phyloP scores from a whole-genome alignment of 192 early-diverging fungal species.

The Backusella circina region DNA sequence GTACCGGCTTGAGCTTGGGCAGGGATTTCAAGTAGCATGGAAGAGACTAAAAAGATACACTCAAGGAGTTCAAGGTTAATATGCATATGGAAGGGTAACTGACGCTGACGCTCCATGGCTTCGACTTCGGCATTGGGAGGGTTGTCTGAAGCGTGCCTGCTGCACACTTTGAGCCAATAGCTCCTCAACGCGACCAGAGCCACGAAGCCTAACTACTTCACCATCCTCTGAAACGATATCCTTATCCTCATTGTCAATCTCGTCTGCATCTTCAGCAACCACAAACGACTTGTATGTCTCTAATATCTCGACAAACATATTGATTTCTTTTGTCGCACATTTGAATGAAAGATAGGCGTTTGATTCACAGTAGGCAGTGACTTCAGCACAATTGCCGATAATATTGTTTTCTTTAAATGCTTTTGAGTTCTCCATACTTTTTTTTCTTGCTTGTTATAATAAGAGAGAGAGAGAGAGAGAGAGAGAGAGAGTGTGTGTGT shows the following conservation, averaged over 20 bases:
- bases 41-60: constrained; percentile 91
- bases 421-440: no score
- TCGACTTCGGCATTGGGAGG: constrained; percentile 85
- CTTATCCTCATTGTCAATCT: constrained; percentile 59
- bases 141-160: constrained; percentile 67
- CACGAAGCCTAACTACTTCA: constrained; percentile 61
- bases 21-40: constrained; percentile 97
- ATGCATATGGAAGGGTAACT: constrained; percentile 99
- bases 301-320: constrained; percentile 70
- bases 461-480: no score
- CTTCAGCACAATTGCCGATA: no score
- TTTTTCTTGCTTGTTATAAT: no score
- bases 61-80: constrained; percentile 98
- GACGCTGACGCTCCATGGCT: constrained; percentile 86
- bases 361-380: no score
- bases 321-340: constrained; percentile 64
- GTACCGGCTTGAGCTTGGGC: constrained; percentile 78
- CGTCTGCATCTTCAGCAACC: constrained; percentile 66
- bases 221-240: constrained; percentile 50
- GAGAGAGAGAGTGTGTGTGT: no score
- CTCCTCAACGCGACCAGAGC: constrained; percentile 85
- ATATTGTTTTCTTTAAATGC: no score
- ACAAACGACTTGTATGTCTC: constrained; percentile 69
- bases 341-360: no score
- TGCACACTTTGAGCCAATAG: constrained; percentile 81